These are phyloP conservation scores for Agarophyton chilense DNA, from an alignment of 23 red algal species.

Conservation along the genomic window DNA sequence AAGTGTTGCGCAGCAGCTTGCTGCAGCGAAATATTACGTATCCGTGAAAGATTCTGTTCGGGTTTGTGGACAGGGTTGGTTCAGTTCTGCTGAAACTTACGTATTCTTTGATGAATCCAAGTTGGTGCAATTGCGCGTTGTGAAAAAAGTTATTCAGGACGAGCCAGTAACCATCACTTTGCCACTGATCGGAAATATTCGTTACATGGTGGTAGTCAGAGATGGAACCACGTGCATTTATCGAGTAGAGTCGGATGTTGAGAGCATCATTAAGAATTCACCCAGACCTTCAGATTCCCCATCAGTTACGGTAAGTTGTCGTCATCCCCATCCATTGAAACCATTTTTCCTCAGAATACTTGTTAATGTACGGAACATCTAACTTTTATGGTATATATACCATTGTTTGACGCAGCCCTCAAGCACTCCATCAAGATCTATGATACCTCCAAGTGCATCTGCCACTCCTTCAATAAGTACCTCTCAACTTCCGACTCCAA, in stretches of 20 bases:
- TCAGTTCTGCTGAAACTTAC: slow-evolving; percentile 34
- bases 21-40: background rate
- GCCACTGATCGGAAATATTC: slow-evolving; percentile 57
- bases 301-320: slow-evolving; percentile 35
- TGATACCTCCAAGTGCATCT: background rate
- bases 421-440: background rate
- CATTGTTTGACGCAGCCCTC: background rate
- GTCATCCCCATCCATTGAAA: no score
- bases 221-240: slow-evolving; percentile 62
- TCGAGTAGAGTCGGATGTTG: slow-evolving; percentile 52
- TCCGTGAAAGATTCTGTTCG: slow-evolving; percentile 42
- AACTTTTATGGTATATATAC: background rate
- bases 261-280: slow-evolving; percentile 41
- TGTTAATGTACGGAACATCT: background rate
- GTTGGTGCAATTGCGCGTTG: slow-evolving; percentile 15
- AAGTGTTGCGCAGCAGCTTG: slow-evolving; percentile 9
- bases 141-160: slow-evolving; percentile 31
- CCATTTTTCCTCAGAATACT: no score
- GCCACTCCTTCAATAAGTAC: background rate
- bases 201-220: slow-evolving; percentile 60
- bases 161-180: slow-evolving; percentile 25
- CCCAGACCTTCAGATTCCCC: slow-evolving; percentile 49
- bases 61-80: slow-evolving; percentile 42
- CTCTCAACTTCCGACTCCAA: background rate
- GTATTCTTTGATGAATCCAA: slow-evolving; percentile 67